A percentile compares a stretch with the other conserved stretches of the same genome.
These are phyloP conservation scores for Zea luxurians DNA, from an alignment of 176 grass and related monocot species.

Conservation along the genomic window DNA sequence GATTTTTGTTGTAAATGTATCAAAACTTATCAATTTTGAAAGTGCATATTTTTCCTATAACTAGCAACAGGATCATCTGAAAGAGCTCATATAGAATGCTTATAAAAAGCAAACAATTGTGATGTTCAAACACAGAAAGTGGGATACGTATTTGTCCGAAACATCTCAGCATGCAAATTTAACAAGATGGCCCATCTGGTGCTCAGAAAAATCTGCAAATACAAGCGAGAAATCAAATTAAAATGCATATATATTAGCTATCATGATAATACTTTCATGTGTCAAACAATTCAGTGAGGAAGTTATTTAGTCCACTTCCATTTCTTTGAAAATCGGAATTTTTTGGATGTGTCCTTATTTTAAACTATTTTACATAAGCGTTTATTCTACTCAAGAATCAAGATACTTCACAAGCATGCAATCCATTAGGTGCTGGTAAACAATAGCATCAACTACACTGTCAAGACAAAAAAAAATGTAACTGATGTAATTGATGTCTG, in stretches of 20 bases:
- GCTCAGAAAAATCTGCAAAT: constrained; percentile 95
- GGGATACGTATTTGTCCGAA: constrained; percentile 98
- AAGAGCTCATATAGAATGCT: neutral
- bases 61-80: neutral
- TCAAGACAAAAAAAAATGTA: neutral
- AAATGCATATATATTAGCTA: constrained; percentile 20
- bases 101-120: constrained; percentile 16
- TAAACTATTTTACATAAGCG: neutral
- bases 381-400: constrained; percentile 4
- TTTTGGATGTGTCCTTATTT: neutral
- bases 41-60: neutral
- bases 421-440: neutral
- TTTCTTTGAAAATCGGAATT: neutral
- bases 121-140: constrained; percentile 29
- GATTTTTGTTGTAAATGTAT: constrained; percentile 15
- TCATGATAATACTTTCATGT: constrained; percentile 6
- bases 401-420: constrained; percentile 3
- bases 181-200: constrained; percentile 99
- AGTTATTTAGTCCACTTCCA: constrained; percentile 15
- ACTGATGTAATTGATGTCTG: neutral
- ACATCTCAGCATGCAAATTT: constrained; percentile 99
- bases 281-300: constrained; percentile 3
- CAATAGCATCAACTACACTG: neutral
- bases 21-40: constrained; percentile 17
- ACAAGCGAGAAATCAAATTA: constrained; percentile 29